Evolutionary conservation across 2,329 filamentous ascomycete species (phyloP), one percentile per base, ranked within the genome.

Genomic region (Albifimbria verrucaria): DNA sequence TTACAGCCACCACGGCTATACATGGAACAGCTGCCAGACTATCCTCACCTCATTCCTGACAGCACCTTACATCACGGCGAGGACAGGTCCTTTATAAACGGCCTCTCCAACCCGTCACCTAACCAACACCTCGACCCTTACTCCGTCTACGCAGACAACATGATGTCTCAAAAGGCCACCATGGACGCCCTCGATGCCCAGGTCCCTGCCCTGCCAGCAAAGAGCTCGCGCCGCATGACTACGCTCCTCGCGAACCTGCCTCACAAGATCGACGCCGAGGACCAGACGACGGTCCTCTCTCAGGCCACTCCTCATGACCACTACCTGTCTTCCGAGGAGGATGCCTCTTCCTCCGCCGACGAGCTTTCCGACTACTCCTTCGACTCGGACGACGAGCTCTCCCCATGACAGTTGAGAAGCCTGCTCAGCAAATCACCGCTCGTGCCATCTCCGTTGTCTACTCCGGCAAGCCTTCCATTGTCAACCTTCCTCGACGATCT

Each of bases 251-350:
- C 64, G 32, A 63, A 62, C 20, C 58, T 71, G 23, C 59, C 65
- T 36, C 64, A 65, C 44, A 72, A 72, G 62, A 41, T 68, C 41
- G 52, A 60, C 24, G 39, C 55, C 22, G 62, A 68, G 26, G 62
- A 66, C 32, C 67, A 66, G 18, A 62, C 65, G 22, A n/a, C n/a
- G 12, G 64, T 68, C 41, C 62, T 71, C 46, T 62, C 70, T 15
- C 69, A 75, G 46, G 69, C 73, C 21, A 71, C 75, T 2, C 79
- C 82, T 6, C 82, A 85, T 64, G 79, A 84, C 52, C 62, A 82
- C 53, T 87, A 87, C 65, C 77, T 87, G 23, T 86, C 83, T 2
- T 86, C 82, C 0, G 84, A 87, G 59, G 84, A 87, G 64, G 84
- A 86, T 57, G 82, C 77, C 25, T 86, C 83, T 2, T 83, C 83